Conservation (phyloP, 2,329 filamentous ascomycete species). For the Phialophora tarda region DNA sequence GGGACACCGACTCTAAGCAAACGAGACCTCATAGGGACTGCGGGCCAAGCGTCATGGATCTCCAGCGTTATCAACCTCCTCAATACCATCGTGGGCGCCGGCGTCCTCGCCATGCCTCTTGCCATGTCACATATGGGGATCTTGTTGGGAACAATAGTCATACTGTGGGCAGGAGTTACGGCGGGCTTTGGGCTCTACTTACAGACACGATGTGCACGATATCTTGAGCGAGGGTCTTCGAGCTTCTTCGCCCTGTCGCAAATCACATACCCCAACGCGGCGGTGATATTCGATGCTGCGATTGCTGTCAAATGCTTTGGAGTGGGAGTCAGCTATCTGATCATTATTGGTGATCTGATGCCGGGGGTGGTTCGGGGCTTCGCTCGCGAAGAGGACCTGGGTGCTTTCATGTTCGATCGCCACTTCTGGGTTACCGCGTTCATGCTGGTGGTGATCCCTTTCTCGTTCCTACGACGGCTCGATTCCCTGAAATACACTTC, state of each 20-base stretch:
- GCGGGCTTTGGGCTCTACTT: slow-evolving; percentile 94
- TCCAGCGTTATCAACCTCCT: slow-evolving; percentile 95
- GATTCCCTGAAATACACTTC: slow-evolving; percentile 98
- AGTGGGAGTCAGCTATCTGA: slow-evolving; percentile 94
- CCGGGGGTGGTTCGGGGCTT: slow-evolving; percentile 89
- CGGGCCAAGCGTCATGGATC: slow-evolving; percentile 81
- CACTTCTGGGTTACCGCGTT: slow-evolving; percentile 98
- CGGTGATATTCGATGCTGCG: slow-evolving; percentile 91
- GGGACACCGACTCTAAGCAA: slow-evolving; percentile 53
- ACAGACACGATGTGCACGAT: slow-evolving; percentile 88
- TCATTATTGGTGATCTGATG: slow-evolving; percentile 98
- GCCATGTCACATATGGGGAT: slow-evolving; percentile 97
- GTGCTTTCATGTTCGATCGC: slow-evolving; percentile 81
- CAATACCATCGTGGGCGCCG: slow-evolving; percentile 96
- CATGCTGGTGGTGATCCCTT: slow-evolving; percentile 85
- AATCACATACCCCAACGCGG: slow-evolving; percentile 93
- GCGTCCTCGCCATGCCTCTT: slow-evolving; percentile 92
- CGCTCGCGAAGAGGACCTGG: slow-evolving; percentile 64
- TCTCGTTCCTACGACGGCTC: slow-evolving; percentile 87
- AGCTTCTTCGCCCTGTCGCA: slow-evolving; percentile 98
- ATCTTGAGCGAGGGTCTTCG: slow-evolving; percentile 83
- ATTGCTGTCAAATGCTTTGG: slow-evolving; percentile 99
- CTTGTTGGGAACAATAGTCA: slow-evolving; percentile 78
- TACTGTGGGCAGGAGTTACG: slow-evolving; percentile 88
- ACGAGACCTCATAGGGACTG: slow-evolving; percentile 67